Base-by-base conservation (phyloP, 345 rosid species). In the Heritiera littoralis region DNA sequence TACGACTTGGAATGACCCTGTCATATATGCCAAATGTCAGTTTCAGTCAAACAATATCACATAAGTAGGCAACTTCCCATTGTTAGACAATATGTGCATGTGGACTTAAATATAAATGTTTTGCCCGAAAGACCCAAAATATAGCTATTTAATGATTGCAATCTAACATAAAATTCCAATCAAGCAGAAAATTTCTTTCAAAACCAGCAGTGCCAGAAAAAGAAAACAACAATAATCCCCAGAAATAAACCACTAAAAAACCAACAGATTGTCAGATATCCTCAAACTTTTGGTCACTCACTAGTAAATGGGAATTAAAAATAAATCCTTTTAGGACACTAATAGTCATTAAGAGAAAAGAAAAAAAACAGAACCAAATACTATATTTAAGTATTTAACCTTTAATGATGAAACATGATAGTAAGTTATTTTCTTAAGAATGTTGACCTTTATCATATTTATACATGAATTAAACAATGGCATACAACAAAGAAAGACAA, bases 1-100 rank as follows among this genome's bases (percentile, higher is more conserved):
- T 76, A 75, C 99, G 84, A 81, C 86, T 88, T 46, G 94, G 92
- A 84, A 92, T 85, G 79, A 94, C 95, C 90, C 99, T 96, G 85
- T 13, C 79, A 77, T 38, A 54, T 35, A 20, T 46, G 52, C 17
- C 20, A 40, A 56, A 78, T 40, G 73, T 51, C 43, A 63, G 58
- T 79, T 40, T 23, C 40, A 46, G 61, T 1, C 7, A 18, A 13
- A 49, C 13, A 54, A 66, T 9, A 14, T 49, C 63, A 67, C 15
- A 5, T 4, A 41, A 40, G 17, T 65, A n/a, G 73, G 9, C 46
- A 66, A 9, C 14, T n/a, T 66, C 32, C 64, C 56, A 70, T 48
- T 70, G 74, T 70, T 48, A 20, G 59, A 70, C 59, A 49, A 70
- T 38, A 70, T 28, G 23, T 49, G 58, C 40, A 3, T 23, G 13